Evolutionary conservation across 1,284 basidiomycete species (phyloP).

Genomic region (Erythrobasidium hasegawianum): DNA sequence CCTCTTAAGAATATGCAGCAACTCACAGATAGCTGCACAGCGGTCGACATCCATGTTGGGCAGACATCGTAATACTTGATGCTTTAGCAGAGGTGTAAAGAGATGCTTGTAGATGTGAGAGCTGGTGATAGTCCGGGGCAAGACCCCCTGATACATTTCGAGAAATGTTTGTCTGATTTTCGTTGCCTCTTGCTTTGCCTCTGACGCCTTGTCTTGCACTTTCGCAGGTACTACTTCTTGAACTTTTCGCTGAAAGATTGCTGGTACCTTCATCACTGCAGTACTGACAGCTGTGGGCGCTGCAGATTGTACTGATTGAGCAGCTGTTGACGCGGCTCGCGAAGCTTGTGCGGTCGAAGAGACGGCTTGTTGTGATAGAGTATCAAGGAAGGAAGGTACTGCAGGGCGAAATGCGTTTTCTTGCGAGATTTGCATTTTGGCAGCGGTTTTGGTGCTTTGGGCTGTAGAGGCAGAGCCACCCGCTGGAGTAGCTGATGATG

Average conservation of each 20-base stretch:
- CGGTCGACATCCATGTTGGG: background rate
- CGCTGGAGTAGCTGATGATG: too few relatives aligned
- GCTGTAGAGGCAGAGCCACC: too few relatives aligned
- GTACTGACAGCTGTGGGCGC: constrained; percentile 16
- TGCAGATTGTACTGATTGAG: constrained; percentile 4
- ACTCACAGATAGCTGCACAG: background rate
- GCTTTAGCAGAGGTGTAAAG: constrained; percentile 7
- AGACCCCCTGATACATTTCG: background rate
- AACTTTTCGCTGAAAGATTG: constrained; percentile 37
- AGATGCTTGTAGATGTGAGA: constrained; percentile 7
- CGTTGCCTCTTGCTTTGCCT: constrained; percentile 31
- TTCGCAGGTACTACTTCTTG: background rate
- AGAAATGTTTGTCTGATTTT: constrained; percentile 32
- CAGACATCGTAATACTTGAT: background rate
- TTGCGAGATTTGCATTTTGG: constrained; percentile 14
- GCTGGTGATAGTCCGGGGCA: constrained; percentile 22
- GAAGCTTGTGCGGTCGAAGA: background rate
- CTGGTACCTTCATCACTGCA: constrained; percentile 36
- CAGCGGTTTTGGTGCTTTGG: too few relatives aligned
- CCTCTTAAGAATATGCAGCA: background rate
- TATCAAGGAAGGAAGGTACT: constrained; percentile 38
- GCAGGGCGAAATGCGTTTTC: constrained; percentile 40
- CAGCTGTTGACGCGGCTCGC: background rate
- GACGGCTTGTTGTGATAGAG: constrained; percentile 24
- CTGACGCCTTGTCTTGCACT: constrained; percentile 10